These are phyloP conservation scores for Stemphylium lycopersici DNA, from an alignment of 2,329 filamentous ascomycete species.

Conservation along the genomic window DNA sequence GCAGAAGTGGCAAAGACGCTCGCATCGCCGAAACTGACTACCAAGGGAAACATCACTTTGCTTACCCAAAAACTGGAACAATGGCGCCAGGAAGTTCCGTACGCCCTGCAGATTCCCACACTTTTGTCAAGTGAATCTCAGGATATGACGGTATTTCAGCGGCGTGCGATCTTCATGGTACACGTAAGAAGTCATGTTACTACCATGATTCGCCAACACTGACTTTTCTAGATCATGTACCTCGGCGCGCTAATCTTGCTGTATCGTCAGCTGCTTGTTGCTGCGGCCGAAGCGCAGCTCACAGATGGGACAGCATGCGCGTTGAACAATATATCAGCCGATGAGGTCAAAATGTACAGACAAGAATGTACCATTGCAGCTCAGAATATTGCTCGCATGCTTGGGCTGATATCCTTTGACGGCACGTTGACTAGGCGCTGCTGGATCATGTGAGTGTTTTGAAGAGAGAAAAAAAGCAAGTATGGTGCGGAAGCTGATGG, in stretches of 20 bases:
- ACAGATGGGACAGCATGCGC: slow-evolving; percentile 31
- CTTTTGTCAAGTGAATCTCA: slow-evolving; percentile 35
- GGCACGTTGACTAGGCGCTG: slow-evolving; percentile 46
- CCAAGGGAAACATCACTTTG: slow-evolving; percentile 35
- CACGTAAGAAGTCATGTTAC: slow-evolving; percentile 31
- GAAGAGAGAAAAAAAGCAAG: too few relatives aligned
- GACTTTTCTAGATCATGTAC: slow-evolving; percentile 43
- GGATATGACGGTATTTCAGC: slow-evolving; percentile 37
- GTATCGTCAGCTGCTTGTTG: slow-evolving; percentile 45
- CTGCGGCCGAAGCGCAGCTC: slow-evolving; percentile 39
- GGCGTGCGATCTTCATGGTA: slow-evolving; percentile 46
- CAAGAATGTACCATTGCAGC: slow-evolving; percentile 44
- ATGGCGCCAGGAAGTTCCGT: slow-evolving; percentile 44
- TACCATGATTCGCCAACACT: background rate
- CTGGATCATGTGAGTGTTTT: slow-evolving; percentile 39
- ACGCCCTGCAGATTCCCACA: slow-evolving; percentile 36
- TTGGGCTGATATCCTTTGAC: slow-evolving; percentile 42
- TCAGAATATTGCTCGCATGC: slow-evolving; percentile 45
- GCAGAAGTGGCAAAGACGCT: slow-evolving; percentile 45
- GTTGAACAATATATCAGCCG: slow-evolving; percentile 32
- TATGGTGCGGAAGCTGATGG: background rate
- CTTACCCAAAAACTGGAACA: slow-evolving; percentile 41
- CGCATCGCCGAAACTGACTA: slow-evolving; percentile 38
- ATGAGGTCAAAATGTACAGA: slow-evolving; percentile 37
- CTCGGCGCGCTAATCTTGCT: slow-evolving; percentile 46